Percentiles rank a stretch among this genome's conserved stretches.
Evolutionary conservation across 208 protist genomes (phyloP).

Genomic region (Kentomonas sorsogonicus): DNA sequence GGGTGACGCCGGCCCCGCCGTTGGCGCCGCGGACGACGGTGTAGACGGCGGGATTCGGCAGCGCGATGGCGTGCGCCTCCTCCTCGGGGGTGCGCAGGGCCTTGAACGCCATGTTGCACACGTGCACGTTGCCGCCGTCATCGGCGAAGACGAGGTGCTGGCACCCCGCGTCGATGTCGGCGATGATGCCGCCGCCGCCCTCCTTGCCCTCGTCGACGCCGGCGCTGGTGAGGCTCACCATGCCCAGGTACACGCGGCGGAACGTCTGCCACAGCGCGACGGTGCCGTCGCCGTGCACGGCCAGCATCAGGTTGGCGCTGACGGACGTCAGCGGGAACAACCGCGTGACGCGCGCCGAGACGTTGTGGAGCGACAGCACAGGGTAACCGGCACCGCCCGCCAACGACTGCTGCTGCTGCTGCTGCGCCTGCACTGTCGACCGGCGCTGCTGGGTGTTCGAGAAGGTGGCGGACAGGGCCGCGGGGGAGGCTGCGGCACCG

Average conservation of each 20-base stretch:
- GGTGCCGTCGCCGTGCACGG: constrained; percentile 68
- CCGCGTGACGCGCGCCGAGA: constrained; percentile 32
- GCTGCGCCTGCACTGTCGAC: background rate
- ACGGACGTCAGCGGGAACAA: constrained; percentile 39
- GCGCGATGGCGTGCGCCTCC: constrained; percentile 25
- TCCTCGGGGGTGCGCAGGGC: constrained; percentile 15
- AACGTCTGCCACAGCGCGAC: constrained; percentile 73
- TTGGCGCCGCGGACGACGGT: too few relatives aligned
- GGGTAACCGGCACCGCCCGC: background rate
- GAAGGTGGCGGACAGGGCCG: background rate
- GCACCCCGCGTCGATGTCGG: constrained; percentile 20
- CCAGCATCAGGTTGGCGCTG: constrained; percentile 44
- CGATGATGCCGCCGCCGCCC: constrained; percentile 12
- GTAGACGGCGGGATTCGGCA: constrained; percentile 36
- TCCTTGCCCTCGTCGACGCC: constrained; percentile 17
- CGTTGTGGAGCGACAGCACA: constrained; percentile 8
- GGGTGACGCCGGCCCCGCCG: too few relatives aligned
- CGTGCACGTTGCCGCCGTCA: constrained; percentile 61
- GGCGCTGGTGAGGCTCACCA: constrained; percentile 36
- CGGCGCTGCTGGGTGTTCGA: background rate
- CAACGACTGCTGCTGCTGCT: background rate
- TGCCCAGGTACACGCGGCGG: constrained; percentile 52
- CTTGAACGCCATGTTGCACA: constrained; percentile 45
- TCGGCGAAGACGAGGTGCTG: constrained; percentile 60
- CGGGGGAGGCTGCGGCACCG: background rate